A percentile compares a stretch with the other conserved stretches of the same genome.
Conservation (phyloP, 163 green algal genomes). For the Scenedesmus sp. region DNA sequence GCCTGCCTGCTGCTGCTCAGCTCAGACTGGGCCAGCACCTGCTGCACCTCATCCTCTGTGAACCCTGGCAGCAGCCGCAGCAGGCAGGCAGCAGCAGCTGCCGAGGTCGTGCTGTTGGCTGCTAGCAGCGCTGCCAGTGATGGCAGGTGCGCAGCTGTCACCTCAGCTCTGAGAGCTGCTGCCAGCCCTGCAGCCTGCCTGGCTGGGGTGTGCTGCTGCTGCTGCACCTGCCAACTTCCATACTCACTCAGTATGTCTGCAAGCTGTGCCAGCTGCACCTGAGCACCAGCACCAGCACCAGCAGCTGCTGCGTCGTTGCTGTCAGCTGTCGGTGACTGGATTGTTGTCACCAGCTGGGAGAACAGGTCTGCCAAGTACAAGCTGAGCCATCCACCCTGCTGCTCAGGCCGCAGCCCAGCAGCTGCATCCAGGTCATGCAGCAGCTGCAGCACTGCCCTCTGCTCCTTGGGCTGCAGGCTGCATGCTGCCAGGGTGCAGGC, state of each 20-base stretch:
- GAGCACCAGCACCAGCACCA: not conserved
- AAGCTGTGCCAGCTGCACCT: constrained; percentile 11
- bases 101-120: no score
- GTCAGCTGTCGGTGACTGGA: not conserved
- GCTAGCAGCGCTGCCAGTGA: constrained; percentile 1
- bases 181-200: not conserved
- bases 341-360: not conserved
- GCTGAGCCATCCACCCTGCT: not conserved
- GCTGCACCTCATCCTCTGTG: not conserved
- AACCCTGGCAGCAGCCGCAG: constrained; percentile 33
- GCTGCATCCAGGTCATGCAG: not conserved
- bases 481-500: not conserved
- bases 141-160: not conserved
- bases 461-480: not conserved
- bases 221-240: not conserved
- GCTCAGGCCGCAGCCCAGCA: not conserved
- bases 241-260: not conserved
- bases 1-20: not conserved
- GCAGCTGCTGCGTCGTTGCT: not conserved
- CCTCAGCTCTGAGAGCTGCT: not conserved
- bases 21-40: not conserved
- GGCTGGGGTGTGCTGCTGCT: not conserved
- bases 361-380: not conserved
- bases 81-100: constrained; percentile 15
- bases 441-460: not conserved